Conservation (phyloP, 164 flowering plant species). For the Chimonanthus salicifolius region DNA sequence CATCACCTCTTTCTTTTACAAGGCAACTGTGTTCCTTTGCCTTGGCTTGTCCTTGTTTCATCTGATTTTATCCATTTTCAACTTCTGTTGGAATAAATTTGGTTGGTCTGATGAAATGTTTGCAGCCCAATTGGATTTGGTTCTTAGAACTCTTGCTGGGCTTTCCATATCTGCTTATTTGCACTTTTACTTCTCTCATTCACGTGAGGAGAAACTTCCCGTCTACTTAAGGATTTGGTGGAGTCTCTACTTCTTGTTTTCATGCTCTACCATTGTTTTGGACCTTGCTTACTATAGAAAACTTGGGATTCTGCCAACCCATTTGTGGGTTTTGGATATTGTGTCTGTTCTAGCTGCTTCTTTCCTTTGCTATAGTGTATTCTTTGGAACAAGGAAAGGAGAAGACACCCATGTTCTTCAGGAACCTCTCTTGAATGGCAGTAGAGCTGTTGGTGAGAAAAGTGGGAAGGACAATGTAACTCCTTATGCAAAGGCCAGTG, state of each 20-base stretch:
- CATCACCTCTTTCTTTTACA: slow-evolving; percentile 21
- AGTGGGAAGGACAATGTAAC: slow-evolving; percentile 8
- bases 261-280: slow-evolving; percentile 17
- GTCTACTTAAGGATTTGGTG: slow-evolving; percentile 28
- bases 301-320: slow-evolving; percentile 9
- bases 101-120: slow-evolving; percentile 27
- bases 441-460: background rate
- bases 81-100: slow-evolving; percentile 24
- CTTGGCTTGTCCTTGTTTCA: slow-evolving; percentile 38
- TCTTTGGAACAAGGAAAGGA: slow-evolving; percentile 8
- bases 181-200: slow-evolving; percentile 16
- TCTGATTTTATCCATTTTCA: slow-evolving; percentile 29
- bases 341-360: slow-evolving; percentile 15
- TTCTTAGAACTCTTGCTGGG: slow-evolving; percentile 26
- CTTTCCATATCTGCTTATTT: slow-evolving; percentile 21
- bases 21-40: slow-evolving; percentile 31
- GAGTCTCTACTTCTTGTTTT: slow-evolving; percentile 20
- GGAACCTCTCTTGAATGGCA: slow-evolving; percentile 27
- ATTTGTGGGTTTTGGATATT: slow-evolving; percentile 21
- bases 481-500: slow-evolving; percentile 30
- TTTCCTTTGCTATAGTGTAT: slow-evolving; percentile 15
- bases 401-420: slow-evolving; percentile 13
- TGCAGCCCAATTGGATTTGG: slow-evolving; percentile 20
- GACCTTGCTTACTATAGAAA: slow-evolving; percentile 15
- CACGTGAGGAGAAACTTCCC: slow-evolving; percentile 12